Evolutionary conservation across 176 grass and related monocot genomes (phyloP), one percentile per base, ranked within the genome.

Genomic region (Raddia distichophylla): DNA sequence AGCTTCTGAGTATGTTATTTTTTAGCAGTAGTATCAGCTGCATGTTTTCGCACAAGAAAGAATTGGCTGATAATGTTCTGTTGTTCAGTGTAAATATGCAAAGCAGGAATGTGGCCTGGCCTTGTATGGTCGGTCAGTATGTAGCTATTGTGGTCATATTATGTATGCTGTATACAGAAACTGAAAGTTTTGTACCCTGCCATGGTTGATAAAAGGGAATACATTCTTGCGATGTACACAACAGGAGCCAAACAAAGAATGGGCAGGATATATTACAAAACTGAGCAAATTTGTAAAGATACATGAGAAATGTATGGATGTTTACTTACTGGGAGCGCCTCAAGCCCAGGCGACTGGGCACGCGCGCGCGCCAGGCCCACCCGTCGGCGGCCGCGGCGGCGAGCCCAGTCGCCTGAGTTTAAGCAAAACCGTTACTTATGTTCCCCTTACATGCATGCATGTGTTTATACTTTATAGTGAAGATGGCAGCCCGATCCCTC

Each of bases 41-140:
- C 82, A 49, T 47, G 50, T 9, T 27, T 12, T 55, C 5, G 18
- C 69, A 5, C 65, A 13, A 37, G 46, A 53, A 64, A 52, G 64
- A 68, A 44, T 71, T 1, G 53, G 33, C 40, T n/a, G 43, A 15
- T 55, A 37, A 15, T 56, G 33, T 52, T 86, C 75, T 40, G 37
- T 50, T 27, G 27, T 40, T 49, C 52, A 5, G 17, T 87, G 70
- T 81, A 81, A 86, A 86, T 81, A 68, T 81, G 50, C 7, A 16
- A 67, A 55, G 18, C 49, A 42, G 51, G 51, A 54, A 51, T 63
- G 9, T 85, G 64, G 60, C 82, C 49, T 61, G 64, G 51, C 22
- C 32, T 61, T 77, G 79, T 51, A 45, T 63, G 40, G 57, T 10
- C 3, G 42, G 20, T 44, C 16, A 47, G 37, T 37, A 40, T 57